Conservation (phyloP, 768 basidiomycete species). For the Rossbeevera mucosa region DNA sequence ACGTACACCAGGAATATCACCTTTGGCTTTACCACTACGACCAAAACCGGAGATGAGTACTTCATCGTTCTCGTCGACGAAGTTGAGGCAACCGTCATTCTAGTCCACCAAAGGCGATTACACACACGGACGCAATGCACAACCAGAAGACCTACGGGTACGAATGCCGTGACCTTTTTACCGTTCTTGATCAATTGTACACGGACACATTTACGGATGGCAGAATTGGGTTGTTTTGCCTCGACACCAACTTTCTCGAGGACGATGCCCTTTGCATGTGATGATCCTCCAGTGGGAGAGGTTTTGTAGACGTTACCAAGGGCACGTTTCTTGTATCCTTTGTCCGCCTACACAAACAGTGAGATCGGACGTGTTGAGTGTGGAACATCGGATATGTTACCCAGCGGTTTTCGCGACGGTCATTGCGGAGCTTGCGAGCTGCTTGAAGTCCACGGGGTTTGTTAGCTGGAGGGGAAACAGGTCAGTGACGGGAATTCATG, state of each 20-base stretch:
- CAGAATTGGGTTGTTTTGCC: slow-evolving; percentile 99
- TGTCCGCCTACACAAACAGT: slow-evolving; percentile 71
- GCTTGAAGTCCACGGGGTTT: slow-evolving; percentile 99
- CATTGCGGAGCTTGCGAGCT: slow-evolving; percentile 94
- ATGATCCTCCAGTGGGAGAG: slow-evolving; percentile 97
- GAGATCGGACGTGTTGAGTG: slow-evolving; percentile 9
- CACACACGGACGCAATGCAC: neutral
- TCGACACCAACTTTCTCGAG: slow-evolving; percentile 99
- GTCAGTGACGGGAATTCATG: slow-evolving; percentile 7
- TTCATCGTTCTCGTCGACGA: slow-evolving; percentile 99
- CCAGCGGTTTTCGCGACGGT: slow-evolving; percentile 96
- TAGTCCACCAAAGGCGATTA: slow-evolving; percentile 28
- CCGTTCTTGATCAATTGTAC: slow-evolving; percentile 99
- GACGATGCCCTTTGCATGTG: slow-evolving; percentile 99
- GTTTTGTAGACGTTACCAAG: slow-evolving; percentile 99
- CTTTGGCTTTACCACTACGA: slow-evolving; percentile 99
- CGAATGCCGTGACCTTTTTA: slow-evolving; percentile 99
- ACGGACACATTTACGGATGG: slow-evolving; percentile 99
- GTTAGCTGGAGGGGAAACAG: slow-evolving; percentile 56
- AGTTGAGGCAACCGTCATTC: slow-evolving; percentile 98
- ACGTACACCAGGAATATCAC: slow-evolving; percentile 99
- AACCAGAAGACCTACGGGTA: slow-evolving; percentile 62
- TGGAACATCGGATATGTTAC: slow-evolving; percentile 40
- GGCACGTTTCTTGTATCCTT: slow-evolving; percentile 98
- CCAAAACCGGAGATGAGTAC: slow-evolving; percentile 99